Evolutionary conservation across 116 monocot genomes (phyloP).

Genomic region (Posidonia oceanica): DNA sequence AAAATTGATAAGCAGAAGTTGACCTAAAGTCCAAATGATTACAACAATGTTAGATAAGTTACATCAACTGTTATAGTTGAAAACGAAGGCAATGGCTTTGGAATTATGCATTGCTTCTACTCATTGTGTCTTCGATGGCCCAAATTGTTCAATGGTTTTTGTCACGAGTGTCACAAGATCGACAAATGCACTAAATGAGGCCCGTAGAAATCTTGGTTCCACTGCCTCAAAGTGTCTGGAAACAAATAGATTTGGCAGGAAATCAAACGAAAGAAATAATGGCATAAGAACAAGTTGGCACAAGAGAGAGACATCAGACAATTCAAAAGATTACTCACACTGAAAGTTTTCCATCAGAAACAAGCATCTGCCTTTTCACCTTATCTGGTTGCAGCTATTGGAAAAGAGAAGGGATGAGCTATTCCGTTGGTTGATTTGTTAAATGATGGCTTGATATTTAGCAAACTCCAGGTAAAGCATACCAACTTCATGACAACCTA

Average conservation of each 20-base stretch:
- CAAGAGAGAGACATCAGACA: background rate
- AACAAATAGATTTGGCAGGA: background rate
- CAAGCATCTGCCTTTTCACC: slow-evolving; percentile 47
- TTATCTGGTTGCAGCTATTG: slow-evolving; percentile 82
- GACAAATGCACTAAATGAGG: slow-evolving; percentile 57
- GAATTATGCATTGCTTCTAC: background rate
- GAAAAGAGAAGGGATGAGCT: background rate
- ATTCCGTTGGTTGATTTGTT: background rate
- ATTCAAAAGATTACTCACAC: slow-evolving; percentile 39
- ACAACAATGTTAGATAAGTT: background rate
- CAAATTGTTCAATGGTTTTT: slow-evolving; percentile 54
- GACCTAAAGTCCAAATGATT: background rate
- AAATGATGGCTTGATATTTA: background rate
- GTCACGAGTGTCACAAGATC: slow-evolving; percentile 52
- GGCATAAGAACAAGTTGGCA: background rate
- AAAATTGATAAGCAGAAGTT: background rate
- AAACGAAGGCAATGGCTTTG: background rate
- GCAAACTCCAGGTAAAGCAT: background rate
- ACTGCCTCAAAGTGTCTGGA: slow-evolving; percentile 53
- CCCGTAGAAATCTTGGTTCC: slow-evolving; percentile 65
- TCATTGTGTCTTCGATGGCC: background rate
- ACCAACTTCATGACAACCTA: background rate
- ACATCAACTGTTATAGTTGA: background rate
- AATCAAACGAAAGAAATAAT: background rate
- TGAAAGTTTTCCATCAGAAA: slow-evolving; percentile 46